A percentile compares a stretch with the other conserved stretches of the same genome.
These are phyloP conservation scores for Boletus edulis DNA, from an alignment of 768 basidiomycete genomes.

Conservation along the genomic window DNA sequence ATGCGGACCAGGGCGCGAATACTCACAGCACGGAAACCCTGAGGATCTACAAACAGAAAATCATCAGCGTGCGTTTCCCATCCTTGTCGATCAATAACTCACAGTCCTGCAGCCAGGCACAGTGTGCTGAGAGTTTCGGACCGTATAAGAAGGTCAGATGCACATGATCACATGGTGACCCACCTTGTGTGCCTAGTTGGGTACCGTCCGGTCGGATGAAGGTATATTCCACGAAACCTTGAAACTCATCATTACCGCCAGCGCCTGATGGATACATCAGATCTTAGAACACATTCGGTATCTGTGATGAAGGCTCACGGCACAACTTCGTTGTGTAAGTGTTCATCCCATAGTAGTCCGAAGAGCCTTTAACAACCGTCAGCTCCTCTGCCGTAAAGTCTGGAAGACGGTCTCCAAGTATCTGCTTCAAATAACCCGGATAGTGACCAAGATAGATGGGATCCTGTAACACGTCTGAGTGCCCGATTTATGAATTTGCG, in stretches of 20 bases:
- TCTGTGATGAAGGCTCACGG: constrained; percentile 35
- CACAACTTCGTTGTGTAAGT: constrained; percentile 67
- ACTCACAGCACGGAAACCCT: constrained; percentile 62
- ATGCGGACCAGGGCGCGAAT: neutral
- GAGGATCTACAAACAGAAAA: constrained; percentile 43
- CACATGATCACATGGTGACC: neutral
- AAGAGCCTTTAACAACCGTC: constrained; percentile 57
- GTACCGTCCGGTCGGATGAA: constrained; percentile 64
- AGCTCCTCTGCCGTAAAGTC: constrained; percentile 56
- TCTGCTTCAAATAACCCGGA: constrained; percentile 54
- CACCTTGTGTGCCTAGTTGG: constrained; percentile 61
- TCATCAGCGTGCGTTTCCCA: neutral
- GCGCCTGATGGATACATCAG: constrained; percentile 37
- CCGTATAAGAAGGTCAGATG: neutral
- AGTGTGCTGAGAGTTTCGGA: constrained; percentile 43
- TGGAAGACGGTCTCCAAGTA: constrained; percentile 57
- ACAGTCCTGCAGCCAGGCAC: constrained; percentile 68
- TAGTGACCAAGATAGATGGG: constrained; percentile 73
- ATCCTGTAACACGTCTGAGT: constrained; percentile 37
- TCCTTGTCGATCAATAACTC: constrained; percentile 20
- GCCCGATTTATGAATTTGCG: neutral
- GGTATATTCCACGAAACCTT: constrained; percentile 57
- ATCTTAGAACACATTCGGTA: neutral
- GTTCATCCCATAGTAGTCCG: constrained; percentile 74
- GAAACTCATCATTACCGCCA: constrained; percentile 63